Base-by-base conservation (phyloP, 345 rosid genomes). In the Hypericum perforatum region DNA sequence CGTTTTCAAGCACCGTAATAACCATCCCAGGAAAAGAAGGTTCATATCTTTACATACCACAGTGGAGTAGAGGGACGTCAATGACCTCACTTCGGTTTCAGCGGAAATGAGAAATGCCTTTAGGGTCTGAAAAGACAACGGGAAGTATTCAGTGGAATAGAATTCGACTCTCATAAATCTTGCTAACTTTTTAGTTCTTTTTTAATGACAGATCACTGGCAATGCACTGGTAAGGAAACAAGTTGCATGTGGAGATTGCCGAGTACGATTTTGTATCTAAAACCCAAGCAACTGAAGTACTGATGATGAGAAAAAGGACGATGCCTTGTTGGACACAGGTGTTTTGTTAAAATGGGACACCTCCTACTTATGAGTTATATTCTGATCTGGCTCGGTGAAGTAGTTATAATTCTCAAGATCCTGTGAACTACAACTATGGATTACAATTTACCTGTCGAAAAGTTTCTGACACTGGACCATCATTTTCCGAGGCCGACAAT, bases 401-500 rank as follows among this genome's bases (percentile, higher is more conserved):
- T 45, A 51, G 43, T 39, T 46, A 61, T 7, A n/a, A 13, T 32
- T 3, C 11, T 11, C 41, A 13, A 15, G 22, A 49, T 45, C 71
- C 15, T 13, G 49, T 46, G 14, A 12, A 13, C 49, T 13, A 13
- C 14, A 46, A 6, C 49, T 13, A 46, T 46, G 22, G 29, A 32
- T 32, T 13, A 14, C 7, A 29, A 3, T 7, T 46, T 52, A 57
- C 71, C 54, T 22, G 41, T 49, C 63, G 57, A 48, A 67, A 67
- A 6, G 3, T 44, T 41, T 52, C 66, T 3, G 71, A 67, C 52
- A 67, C 56, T 22, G 7, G 54, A 55, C 66, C 71, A 52, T 67
- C 71, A 45, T 52, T 62, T 55, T 67, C 67, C 3, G 71, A 56
- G 47, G 71, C 71, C 15, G 59, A 43, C 55, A 67, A 57, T 53